phyloP scores from a whole-genome alignment of 768 basidiomycete species.

The Boletellus ananiceps region DNA sequence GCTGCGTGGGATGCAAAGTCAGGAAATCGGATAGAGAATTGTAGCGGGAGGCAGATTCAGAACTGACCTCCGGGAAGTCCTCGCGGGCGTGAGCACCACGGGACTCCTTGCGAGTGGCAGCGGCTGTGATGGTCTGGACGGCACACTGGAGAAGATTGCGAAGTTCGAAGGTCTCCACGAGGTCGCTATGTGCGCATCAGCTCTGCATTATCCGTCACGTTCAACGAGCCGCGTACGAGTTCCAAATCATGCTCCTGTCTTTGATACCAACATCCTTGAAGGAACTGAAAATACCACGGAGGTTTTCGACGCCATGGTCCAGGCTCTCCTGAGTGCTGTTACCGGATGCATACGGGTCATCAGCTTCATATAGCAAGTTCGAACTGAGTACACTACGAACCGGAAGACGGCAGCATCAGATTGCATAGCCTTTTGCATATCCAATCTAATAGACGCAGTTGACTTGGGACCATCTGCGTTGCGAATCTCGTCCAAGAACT shows the following conservation, averaged over 20 bases:
- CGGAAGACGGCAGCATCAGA: slow-evolving; percentile 96
- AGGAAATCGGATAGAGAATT: background rate
- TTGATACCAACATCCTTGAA: slow-evolving; percentile 93
- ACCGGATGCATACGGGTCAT: slow-evolving; percentile 2
- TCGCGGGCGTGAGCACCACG: slow-evolving; percentile 99
- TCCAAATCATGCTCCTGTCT: slow-evolving; percentile 99
- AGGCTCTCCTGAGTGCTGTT: slow-evolving; percentile 78
- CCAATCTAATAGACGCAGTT: slow-evolving; percentile 86
- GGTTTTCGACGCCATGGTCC: slow-evolving; percentile 89
- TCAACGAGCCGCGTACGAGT: slow-evolving; percentile 63
- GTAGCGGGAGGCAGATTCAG: background rate
- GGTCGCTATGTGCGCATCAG: slow-evolving; percentile 54
- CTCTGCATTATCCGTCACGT: slow-evolving; percentile 2
- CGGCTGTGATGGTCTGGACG: slow-evolving; percentile 90
- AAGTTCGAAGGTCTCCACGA: slow-evolving; percentile 95
- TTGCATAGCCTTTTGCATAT: slow-evolving; percentile 99
- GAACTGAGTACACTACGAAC: slow-evolving; percentile 31
- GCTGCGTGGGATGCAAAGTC: slow-evolving; percentile 37
- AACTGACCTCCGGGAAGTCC: slow-evolving; percentile 85
- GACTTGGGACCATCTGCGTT: slow-evolving; percentile 76
- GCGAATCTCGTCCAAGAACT: slow-evolving; percentile 85
- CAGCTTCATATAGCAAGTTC: background rate
- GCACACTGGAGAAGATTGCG: slow-evolving; percentile 95
- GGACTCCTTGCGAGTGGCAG: slow-evolving; percentile 92
- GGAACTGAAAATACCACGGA: slow-evolving; percentile 81